phyloP scores from a whole-genome alignment of 495 filamentous ascomycete genomes.

The Xylaria longipes region DNA sequence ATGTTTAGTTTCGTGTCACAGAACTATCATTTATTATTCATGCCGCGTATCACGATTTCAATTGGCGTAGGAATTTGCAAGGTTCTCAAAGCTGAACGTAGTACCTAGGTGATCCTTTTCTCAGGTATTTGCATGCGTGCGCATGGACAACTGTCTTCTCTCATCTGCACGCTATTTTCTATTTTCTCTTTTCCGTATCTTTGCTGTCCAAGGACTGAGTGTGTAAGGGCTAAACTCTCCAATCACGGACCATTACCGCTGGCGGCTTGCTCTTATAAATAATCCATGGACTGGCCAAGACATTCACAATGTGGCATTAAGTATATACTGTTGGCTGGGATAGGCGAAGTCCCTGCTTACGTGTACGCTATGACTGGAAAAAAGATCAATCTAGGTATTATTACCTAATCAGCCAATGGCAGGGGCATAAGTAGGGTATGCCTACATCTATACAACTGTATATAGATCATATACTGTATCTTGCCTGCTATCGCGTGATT shows the following conservation, averaged over 20 bases:
- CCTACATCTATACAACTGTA: not conserved
- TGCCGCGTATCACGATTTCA: not conserved
- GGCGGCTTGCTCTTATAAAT: not conserved
- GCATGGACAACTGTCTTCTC: not conserved
- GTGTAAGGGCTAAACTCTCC: not conserved
- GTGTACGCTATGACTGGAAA: not conserved
- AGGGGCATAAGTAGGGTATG: not conserved
- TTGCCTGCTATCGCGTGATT: not conserved
- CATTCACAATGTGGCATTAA: not conserved
- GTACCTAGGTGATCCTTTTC: not conserved
- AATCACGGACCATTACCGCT: not conserved
- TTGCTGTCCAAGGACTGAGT: not conserved
- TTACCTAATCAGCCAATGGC: not conserved
- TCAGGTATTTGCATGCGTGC: not conserved
- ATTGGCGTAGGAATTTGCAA: not conserved
- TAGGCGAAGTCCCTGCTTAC: constrained; percentile 1
- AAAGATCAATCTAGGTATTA: not conserved
- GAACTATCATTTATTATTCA: not conserved
- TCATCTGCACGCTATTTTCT: not conserved
- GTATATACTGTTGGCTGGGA: not conserved
- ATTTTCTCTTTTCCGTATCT: not conserved
- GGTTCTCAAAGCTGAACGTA: not conserved
- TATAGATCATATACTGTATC: constrained; percentile 2
- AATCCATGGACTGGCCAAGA: not conserved
- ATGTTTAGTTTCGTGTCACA: not conserved